phyloP scores from a whole-genome alignment of 129 eudicot genomes.

The Gnaphalium uliginosum region DNA sequence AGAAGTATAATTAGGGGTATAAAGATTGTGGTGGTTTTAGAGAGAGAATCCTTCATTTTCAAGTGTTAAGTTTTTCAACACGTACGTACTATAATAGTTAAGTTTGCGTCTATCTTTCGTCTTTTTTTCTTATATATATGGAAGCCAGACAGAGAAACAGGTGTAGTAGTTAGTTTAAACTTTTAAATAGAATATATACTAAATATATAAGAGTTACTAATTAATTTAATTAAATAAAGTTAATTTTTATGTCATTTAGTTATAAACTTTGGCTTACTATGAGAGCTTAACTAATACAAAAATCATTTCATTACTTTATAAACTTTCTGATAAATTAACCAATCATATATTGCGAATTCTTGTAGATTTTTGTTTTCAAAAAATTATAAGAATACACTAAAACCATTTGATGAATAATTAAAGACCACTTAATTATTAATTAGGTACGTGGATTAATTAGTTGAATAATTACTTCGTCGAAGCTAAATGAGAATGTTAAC shows the following conservation, averaged over 20 bases:
- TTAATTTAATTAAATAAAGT: no score
- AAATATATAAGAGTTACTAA: no score
- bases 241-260: no score
- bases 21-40: constrained; percentile 16
- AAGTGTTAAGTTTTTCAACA: constrained; percentile 20
- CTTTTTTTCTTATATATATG: constrained; percentile 7
- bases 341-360: not conserved
- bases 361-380: not conserved
- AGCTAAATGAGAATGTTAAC: not conserved
- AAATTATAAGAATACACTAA: not conserved
- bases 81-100: not conserved
- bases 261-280: no score
- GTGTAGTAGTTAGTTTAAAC: no score
- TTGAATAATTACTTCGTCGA: not conserved
- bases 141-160: not conserved
- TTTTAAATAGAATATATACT: no score
- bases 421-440: not conserved
- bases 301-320: no score
- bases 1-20: constrained; percentile 28
- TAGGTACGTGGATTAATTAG: not conserved
- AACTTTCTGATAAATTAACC: no score
- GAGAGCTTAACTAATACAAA: no score
- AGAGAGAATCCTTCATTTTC: constrained; percentile 37
- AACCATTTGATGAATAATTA: not conserved
- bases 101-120: constrained; percentile 3